Conservation (phyloP, 305 asterid species). For the Petunia hybrid region DNA sequence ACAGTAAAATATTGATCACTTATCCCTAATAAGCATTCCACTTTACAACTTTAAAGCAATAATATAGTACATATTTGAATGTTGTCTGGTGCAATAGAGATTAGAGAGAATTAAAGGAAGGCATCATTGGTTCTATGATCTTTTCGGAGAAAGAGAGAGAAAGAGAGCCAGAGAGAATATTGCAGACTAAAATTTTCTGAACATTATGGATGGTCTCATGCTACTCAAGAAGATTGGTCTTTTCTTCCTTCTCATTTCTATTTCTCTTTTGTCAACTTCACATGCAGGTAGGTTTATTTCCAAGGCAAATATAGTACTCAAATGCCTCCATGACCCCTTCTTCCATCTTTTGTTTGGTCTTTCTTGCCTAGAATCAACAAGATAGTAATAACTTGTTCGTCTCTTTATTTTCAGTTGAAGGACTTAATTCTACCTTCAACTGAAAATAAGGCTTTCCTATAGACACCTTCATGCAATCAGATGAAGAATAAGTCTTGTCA, state of each 20-base stretch:
- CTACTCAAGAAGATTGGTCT: constrained; percentile 52
- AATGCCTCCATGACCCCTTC: too few relatives aligned
- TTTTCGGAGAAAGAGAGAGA: background rate
- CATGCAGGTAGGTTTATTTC: constrained; percentile 55
- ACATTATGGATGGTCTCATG: constrained; percentile 41
- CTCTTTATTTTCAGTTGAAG: background rate
- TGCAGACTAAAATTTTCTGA: constrained; percentile 24
- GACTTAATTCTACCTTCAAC: too few relatives aligned
- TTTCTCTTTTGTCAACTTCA: constrained; percentile 59
- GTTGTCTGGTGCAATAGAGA: too few relatives aligned
- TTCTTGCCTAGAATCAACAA: too few relatives aligned
- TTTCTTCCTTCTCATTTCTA: constrained; percentile 66
- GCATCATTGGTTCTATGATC: constrained; percentile 11
- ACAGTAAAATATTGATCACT: constrained; percentile 38
- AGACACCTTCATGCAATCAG: background rate
- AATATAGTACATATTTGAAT: background rate
- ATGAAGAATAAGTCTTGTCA: background rate
- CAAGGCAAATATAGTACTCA: too few relatives aligned
- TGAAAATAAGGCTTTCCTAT: too few relatives aligned
- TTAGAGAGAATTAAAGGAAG: background rate
- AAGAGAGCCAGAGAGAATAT: constrained; percentile 23
- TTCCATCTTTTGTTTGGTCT: too few relatives aligned
- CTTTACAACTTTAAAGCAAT: constrained; percentile 11
- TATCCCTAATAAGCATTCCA: constrained; percentile 7
- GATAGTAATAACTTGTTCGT: too few relatives aligned